Base-by-base conservation (phyloP, 2,329 filamentous ascomycete species). In the Ascochyta rabiei region DNA sequence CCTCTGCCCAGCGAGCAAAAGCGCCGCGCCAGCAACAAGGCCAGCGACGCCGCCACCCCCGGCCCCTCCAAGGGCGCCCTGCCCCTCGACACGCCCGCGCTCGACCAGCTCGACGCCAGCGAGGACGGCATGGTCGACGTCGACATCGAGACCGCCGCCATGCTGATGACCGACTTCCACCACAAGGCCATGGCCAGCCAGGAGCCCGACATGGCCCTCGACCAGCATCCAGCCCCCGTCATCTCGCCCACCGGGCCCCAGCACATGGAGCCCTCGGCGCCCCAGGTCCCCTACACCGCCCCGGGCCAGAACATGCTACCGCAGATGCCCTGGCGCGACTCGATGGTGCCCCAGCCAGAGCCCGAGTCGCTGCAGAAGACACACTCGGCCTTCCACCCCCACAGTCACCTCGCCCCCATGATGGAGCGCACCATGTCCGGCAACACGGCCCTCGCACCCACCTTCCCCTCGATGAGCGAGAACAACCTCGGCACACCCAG, bases 121-220 rank as follows among this genome's bases (percentile, higher is more conserved):
- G 90, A 88, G 75, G 93, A 97, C 76, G 89, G 88, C 75, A 89
- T 93, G 78, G 93, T 97, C 72, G 95, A 97, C 75, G 93, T 97
- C 72, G 95, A 97, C 76, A 89, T 97, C 71, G 93, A 99, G 82
- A 92, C 93, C 68, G 95, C 95, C 66, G 95, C 95, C 66, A 97
- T 98, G 91, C 86, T 99, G 76, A 96, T 99, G 81, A 95, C 93
- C 74, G 93, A 98, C 79, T 89, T 98, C 74, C 93, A 96, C 79
- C 92, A 97, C 81, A 97, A 97, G 82, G 93, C 88, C 69, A 93
- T 93, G 78, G 88, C 85, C 55, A 82, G 86, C 86, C 68, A 91
- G 86, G 80, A 82, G 73, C 73, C 77, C 65, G 81, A 83, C 71
- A 79, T 77, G 75, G 81, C 76, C 67, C 75, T 80, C 59, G 78